Conservation (phyloP, 805 yeast genomes). For the Kodamaea neixiangensis region DNA sequence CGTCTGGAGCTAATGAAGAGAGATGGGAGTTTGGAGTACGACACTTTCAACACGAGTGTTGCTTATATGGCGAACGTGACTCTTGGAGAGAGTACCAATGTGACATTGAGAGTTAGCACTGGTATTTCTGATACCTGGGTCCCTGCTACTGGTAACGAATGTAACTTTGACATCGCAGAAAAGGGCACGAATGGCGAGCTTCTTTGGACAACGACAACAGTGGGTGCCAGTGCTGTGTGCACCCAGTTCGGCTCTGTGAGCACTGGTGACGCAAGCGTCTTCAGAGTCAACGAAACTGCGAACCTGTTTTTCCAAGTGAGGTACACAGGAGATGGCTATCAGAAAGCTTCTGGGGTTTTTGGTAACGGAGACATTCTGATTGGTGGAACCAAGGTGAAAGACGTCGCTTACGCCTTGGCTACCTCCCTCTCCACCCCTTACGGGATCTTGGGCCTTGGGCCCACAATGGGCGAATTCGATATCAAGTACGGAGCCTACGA, state of each 20-base stretch:
- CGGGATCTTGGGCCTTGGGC: slow-evolving; percentile 13
- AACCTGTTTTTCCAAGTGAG: neutral
- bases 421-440: neutral
- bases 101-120: slow-evolving; percentile 51
- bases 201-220: slow-evolving; percentile 21
- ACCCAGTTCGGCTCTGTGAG: neutral
- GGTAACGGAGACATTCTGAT: neutral
- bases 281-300: neutral
- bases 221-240: slow-evolving; percentile 3
- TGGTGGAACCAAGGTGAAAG: neutral
- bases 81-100: neutral
- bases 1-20: neutral
- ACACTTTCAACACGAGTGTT: neutral
- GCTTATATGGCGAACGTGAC: neutral
- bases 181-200: neutral
- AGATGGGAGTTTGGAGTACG: neutral
- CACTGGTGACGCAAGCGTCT: neutral
- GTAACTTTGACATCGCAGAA: slow-evolving; percentile 12
- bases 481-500: slow-evolving; percentile 6
- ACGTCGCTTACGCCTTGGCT: slow-evolving; percentile 1
- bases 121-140: slow-evolving; percentile 80
- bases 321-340: neutral
- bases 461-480: neutral
- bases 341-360: neutral
- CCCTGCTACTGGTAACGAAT: slow-evolving; percentile 23